phyloP scores from a whole-genome alignment of 345 rosid species.

The Mercurialis annua region DNA sequence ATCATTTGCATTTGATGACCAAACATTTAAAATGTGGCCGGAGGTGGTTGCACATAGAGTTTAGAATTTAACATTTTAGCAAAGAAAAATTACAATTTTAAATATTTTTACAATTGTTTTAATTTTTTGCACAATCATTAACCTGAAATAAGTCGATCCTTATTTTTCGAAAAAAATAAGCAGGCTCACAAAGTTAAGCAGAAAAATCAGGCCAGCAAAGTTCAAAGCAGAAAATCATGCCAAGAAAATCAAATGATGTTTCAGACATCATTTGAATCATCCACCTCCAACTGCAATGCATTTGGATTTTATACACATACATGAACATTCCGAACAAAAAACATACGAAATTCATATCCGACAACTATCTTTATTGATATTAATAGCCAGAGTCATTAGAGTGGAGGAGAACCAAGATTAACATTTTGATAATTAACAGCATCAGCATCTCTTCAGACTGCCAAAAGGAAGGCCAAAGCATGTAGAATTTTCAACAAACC shows the following conservation, averaged over 20 bases:
- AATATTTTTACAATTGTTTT: too few relatives aligned
- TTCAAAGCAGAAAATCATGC: too few relatives aligned
- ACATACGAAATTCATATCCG: conserved; percentile 5
- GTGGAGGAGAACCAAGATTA: conserved; percentile 12
- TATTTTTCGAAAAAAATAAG: not conserved
- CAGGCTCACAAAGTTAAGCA: not conserved
- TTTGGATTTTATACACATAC: conserved; percentile 29
- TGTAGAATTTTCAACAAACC: conserved; percentile 14
- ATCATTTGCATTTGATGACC: too few relatives aligned
- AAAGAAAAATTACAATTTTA: too few relatives aligned
- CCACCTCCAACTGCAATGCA: conserved; percentile 23
- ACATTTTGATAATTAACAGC: conserved; percentile 13
- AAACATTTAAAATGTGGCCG: too few relatives aligned
- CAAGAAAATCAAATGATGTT: conserved; percentile 13
- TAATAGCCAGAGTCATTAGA: conserved; percentile 3
- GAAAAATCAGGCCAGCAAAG: not conserved
- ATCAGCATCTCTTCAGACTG: conserved; percentile 16
- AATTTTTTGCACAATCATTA: too few relatives aligned
- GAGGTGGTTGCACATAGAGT: too few relatives aligned
- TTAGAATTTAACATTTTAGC: too few relatives aligned
- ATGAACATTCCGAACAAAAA: conserved; percentile 4
- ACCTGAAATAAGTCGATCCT: too few relatives aligned
- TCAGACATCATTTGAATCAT: conserved; percentile 4
- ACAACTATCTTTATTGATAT: conserved; percentile 26
- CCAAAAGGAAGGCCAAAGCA: conserved; percentile 1